These are phyloP conservation scores for Metschnikowia koreensis DNA, from an alignment of 805 yeast genomes.

Conservation along the genomic window DNA sequence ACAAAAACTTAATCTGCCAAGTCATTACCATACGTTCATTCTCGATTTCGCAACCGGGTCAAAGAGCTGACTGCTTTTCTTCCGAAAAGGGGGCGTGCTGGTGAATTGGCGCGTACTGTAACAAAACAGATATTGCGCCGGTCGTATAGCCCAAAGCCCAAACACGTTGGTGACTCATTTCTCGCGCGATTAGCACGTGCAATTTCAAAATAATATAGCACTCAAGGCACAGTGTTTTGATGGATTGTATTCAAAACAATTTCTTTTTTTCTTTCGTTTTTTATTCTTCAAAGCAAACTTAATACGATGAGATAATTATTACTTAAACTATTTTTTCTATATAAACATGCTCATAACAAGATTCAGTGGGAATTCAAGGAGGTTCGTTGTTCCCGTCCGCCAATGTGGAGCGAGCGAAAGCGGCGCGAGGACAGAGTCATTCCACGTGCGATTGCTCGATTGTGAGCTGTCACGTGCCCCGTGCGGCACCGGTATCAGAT, in stretches of 20 bases:
- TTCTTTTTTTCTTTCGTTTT: neutral
- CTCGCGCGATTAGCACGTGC: neutral
- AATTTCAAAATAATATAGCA: too few relatives aligned
- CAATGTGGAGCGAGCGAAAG: neutral
- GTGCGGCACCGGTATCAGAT: slow-evolving; percentile 4
- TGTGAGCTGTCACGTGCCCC: slow-evolving; percentile 11
- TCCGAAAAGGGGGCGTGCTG: neutral
- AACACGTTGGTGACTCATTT: neutral
- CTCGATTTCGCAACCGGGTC: neutral
- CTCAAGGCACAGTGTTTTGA: too few relatives aligned
- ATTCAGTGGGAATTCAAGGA: neutral
- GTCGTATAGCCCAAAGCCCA: neutral
- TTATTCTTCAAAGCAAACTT: neutral
- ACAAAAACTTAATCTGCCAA: too few relatives aligned
- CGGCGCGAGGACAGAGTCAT: slow-evolving; percentile 13
- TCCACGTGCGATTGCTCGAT: slow-evolving; percentile 16
- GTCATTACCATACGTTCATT: too few relatives aligned
- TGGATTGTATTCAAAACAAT: too few relatives aligned
- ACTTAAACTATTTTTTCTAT: too few relatives aligned
- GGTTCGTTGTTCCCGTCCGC: neutral
- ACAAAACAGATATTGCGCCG: neutral
- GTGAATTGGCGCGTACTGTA: neutral
- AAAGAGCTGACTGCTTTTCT: neutral
- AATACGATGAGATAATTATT: neutral
- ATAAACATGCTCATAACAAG: too few relatives aligned